Conservation (phyloP, 352 stramenopile genomes). For the Globisporangium iwayamae region DNA sequence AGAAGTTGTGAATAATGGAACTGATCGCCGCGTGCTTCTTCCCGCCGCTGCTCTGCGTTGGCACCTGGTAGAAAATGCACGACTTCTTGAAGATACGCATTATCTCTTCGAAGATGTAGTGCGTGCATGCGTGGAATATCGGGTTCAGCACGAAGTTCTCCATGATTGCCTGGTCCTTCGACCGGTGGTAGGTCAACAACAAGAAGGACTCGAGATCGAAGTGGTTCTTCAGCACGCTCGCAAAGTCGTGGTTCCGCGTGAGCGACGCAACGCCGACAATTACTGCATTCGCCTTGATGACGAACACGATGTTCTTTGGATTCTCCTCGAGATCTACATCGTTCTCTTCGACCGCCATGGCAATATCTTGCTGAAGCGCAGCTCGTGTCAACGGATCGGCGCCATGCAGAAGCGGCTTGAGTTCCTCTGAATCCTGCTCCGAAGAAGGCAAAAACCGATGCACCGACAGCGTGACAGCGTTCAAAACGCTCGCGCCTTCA, state of each 20-base stretch:
- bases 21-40: constrained; percentile 24
- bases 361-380: constrained; percentile 34
- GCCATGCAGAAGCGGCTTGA: constrained; percentile 18
- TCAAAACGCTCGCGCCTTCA: constrained; percentile 24
- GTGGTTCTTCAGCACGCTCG: constrained; percentile 46
- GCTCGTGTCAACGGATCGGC: constrained; percentile 29
- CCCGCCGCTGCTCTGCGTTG: constrained; percentile 13
- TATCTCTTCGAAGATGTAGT: constrained; percentile 73
- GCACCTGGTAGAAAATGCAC: constrained; percentile 53
- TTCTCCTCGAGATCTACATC: constrained; percentile 70
- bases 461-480: constrained; percentile 31
- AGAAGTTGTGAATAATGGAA: constrained; percentile 49
- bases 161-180: constrained; percentile 66
- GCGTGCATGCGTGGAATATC: constrained; percentile 55
- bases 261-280: constrained; percentile 44
- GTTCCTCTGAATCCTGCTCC: constrained; percentile 12
- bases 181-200: constrained; percentile 57
- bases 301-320: constrained; percentile 53
- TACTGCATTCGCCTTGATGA: constrained; percentile 44
- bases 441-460: constrained; percentile 24
- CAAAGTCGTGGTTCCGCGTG: constrained; percentile 41
- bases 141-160: constrained; percentile 69
- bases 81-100: constrained; percentile 76
- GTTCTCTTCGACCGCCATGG: constrained; percentile 36
- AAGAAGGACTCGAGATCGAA: constrained; percentile 70